Evolutionary conservation across 2,329 filamentous ascomycete genomes (phyloP).

Genomic region (Acephala macrosclerotiorum): DNA sequence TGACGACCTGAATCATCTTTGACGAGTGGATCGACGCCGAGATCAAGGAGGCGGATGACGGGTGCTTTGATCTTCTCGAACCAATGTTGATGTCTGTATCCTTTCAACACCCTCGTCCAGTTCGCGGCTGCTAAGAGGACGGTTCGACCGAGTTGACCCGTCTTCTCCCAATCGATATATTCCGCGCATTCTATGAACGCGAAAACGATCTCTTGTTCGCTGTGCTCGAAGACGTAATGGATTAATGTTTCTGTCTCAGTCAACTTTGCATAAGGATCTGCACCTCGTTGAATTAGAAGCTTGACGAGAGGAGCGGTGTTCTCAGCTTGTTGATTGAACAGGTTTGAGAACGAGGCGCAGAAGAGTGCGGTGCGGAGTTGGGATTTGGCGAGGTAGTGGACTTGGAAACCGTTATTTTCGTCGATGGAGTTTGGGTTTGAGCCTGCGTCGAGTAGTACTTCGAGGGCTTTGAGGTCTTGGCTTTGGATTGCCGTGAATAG

Average conservation of each 20-base stretch:
- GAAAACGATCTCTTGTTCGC: constrained; percentile 21
- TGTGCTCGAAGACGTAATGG: constrained; percentile 31
- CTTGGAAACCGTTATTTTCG: background rate
- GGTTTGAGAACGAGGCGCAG: background rate
- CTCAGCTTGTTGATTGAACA: background rate
- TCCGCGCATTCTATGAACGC: constrained; percentile 26
- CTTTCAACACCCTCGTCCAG: constrained; percentile 25
- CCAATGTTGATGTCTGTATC: constrained; percentile 24
- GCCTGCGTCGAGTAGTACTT: constrained; percentile 28
- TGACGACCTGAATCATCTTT: constrained; percentile 23
- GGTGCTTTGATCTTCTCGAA: constrained; percentile 20
- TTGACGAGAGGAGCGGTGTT: background rate
- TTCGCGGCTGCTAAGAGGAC: constrained; percentile 36
- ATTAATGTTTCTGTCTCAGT: background rate
- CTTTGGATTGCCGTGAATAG: constrained; percentile 26
- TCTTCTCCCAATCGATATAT: constrained; percentile 35
- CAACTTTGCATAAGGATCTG: background rate
- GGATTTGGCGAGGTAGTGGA: background rate
- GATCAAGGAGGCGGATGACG: constrained; percentile 23
- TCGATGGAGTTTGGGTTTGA: constrained; percentile 13
- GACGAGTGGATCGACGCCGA: constrained; percentile 15
- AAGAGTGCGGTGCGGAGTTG: background rate
- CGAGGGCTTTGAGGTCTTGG: constrained; percentile 22
- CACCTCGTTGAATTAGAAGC: background rate
- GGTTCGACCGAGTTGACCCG: constrained; percentile 32